Evolutionary conservation across 495 filamentous ascomycete species (phyloP), one percentile per base, ranked within the genome.

Genomic region (Aspergillus taichungensis): DNA sequence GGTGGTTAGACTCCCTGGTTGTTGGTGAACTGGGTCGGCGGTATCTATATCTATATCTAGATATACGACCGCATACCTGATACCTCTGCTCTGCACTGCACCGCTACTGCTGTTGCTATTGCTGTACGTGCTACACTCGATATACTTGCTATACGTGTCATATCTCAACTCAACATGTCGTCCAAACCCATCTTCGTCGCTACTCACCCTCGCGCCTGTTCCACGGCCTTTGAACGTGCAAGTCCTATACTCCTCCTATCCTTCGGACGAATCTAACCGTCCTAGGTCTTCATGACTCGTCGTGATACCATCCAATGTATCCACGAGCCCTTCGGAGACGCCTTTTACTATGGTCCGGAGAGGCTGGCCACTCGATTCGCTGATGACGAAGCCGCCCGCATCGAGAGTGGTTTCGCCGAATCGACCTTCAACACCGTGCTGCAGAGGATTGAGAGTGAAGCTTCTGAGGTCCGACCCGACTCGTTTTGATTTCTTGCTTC

Each of bases 311-410:
- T 98, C 28, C 69, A 78, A 50, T 94, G 88, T 61, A 66, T 91
- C 52, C 92, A 98, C 60, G 92, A 98, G 63, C 92, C 92, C 1
- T 96, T 96, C 54, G 92, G 92, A 11, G 92, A 98, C 60, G 86
- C 89, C 45, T 98, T 87, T 65, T 96, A 98, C 66, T 96, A 82
- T 55, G 90, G 91, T 18, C 88, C 89, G 0, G 92, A 98, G 66
- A 72, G 88, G 35, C 74, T 96, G 45, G 82, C 82, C 53, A 64
- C 74, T 33, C 73, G 91, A 53, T 98, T 83, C 51, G 81, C 78
- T 43, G 57, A 84, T 27, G 85, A 96, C 56, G 79, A 83, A 57
- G 66, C 78, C 47, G 78, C 68, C 13, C 76, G 92, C 48, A 45
- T 75, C 34, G 73, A 78, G 38, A 89, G 80, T 52, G 90, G 90